A percentile compares a stretch with the other conserved stretches of the same genome.
phyloP scores from a whole-genome alignment of 768 basidiomycete species.

The Podaxis rugospora region DNA sequence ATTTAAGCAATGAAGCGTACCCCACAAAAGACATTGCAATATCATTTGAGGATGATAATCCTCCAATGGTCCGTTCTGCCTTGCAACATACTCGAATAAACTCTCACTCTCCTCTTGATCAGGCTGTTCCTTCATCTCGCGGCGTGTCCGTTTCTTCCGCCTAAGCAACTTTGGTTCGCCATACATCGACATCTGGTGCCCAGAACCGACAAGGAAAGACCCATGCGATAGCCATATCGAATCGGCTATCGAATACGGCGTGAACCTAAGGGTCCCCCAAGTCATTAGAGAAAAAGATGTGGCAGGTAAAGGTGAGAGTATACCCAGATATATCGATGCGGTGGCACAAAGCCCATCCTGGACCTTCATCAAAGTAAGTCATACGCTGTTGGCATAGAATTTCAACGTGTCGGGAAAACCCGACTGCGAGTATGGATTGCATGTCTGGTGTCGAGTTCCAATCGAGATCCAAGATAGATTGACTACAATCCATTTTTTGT shows the following conservation, averaged over 20 bases:
- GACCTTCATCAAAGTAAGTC: conserved; percentile 83
- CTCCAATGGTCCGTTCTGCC: conserved; percentile 79
- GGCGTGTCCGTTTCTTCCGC: not conserved
- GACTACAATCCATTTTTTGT: conserved; percentile 25
- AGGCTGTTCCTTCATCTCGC: conserved; percentile 5
- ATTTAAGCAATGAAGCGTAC: conserved; percentile 35
- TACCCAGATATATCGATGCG: conserved; percentile 69
- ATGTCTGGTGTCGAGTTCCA: conserved; percentile 91
- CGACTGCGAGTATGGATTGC: conserved; percentile 89
- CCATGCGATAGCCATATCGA: conserved; percentile 91
- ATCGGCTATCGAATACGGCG: conserved; percentile 77
- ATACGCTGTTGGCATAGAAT: conserved; percentile 91
- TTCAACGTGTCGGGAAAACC: conserved; percentile 73
- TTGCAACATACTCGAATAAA: conserved; percentile 79
- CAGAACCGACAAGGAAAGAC: conserved; percentile 74
- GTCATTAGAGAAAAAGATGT: not conserved
- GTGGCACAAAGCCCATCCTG: conserved; percentile 73
- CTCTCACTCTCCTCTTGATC: conserved; percentile 43
- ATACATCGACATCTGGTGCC: conserved; percentile 81
- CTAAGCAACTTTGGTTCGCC: conserved; percentile 35
- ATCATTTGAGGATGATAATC: conserved; percentile 95
- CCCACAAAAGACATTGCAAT: conserved; percentile 89
- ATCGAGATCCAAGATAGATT: conserved; percentile 78
- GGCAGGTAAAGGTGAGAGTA: conserved; percentile 17
- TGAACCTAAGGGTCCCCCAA: conserved; percentile 45